Evolutionary conservation across 257 asterid genomes (phyloP), one percentile per base, ranked within the genome.

Genomic region (Vinca minor): DNA sequence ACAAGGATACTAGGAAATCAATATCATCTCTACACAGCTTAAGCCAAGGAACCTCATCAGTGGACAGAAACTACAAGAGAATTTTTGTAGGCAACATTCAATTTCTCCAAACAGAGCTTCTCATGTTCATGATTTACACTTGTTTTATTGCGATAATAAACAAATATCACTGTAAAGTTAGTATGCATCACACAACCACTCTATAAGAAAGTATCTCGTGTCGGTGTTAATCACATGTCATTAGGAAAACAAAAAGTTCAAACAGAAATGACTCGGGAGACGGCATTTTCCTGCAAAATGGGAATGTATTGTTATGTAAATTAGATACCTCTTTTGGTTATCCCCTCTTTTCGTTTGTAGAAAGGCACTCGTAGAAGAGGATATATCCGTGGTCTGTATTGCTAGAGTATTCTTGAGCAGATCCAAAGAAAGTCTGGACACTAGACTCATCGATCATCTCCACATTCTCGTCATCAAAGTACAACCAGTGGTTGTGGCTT

Each of bases 401-500:
- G 79, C 79, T 83, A 10, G 91, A 77, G 72, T 83, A 88, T 54
- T 88, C 96, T 42, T 88, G 91, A 53, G 96, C 88, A 17, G 94
- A 88, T 32, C 96, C 96, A 31, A 85, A 88, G 74, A 79, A 88
- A 0, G 89, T 85, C 73, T 88, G 96, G 48, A 88, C 79, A 8
- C 87, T 84, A 10, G 96, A 81, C 59, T 87, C 95, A 41, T 87
- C 93, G 0, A 84, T 77, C 79, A 85, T 87, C 79, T 87, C 95
- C 64, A 83, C 93, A n/a, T 81, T 87, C 69, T 87, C 95, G 63
- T 87, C 95, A 45, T 87, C 95, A 54, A 87, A 87, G 55, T 70
- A 81, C 87, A 87, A 77, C 95, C 95, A 87, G 71, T 84, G 92
- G 47, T 83, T 74, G 69, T 87, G 95, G 66, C 95, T 87, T 67